These are phyloP conservation scores for Saturnispora besseyi DNA, from an alignment of 805 yeast species.

Conservation along the genomic window DNA sequence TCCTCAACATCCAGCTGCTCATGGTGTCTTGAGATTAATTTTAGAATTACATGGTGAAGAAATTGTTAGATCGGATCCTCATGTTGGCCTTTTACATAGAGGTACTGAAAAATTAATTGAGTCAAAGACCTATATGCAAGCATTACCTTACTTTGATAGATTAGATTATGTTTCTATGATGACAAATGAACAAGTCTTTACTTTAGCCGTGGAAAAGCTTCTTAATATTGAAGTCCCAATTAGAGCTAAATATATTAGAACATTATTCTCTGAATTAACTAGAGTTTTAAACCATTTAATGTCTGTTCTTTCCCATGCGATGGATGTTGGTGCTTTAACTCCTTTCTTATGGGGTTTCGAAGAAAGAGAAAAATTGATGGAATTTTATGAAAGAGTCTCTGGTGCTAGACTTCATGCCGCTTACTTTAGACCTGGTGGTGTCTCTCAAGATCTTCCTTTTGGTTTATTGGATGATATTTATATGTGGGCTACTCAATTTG, in stretches of 20 bases:
- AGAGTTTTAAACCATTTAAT: constrained; percentile 76
- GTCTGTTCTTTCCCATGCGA: constrained; percentile 81
- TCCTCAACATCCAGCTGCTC: constrained; percentile 94
- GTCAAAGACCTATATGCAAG: constrained; percentile 78
- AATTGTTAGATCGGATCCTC: constrained; percentile 80
- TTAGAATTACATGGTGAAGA: constrained; percentile 85
- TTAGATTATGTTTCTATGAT: constrained; percentile 80
- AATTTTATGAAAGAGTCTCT: constrained; percentile 81
- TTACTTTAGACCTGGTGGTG: constrained; percentile 89
- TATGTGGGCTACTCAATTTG: constrained; percentile 95
- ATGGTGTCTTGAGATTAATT: constrained; percentile 81
- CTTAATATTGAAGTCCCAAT: constrained; percentile 78
- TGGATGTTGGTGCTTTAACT: constrained; percentile 92
- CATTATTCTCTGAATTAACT: constrained; percentile 80
- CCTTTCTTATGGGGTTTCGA: constrained; percentile 93
- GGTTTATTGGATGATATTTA: constrained; percentile 84
- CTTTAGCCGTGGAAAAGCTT: constrained; percentile 77
- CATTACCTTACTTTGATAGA: constrained; percentile 81
- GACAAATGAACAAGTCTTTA: constrained; percentile 82
- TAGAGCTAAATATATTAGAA: constrained; percentile 77
- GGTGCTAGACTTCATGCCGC: constrained; percentile 89
- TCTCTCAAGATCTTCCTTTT: constrained; percentile 76
- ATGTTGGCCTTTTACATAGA: constrained; percentile 78
- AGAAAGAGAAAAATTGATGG: constrained; percentile 89
- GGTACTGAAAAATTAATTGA: constrained; percentile 88